These are phyloP conservation scores for Penicillium crystallinum DNA, from an alignment of 495 filamentous ascomycete genomes.

Conservation along the genomic window DNA sequence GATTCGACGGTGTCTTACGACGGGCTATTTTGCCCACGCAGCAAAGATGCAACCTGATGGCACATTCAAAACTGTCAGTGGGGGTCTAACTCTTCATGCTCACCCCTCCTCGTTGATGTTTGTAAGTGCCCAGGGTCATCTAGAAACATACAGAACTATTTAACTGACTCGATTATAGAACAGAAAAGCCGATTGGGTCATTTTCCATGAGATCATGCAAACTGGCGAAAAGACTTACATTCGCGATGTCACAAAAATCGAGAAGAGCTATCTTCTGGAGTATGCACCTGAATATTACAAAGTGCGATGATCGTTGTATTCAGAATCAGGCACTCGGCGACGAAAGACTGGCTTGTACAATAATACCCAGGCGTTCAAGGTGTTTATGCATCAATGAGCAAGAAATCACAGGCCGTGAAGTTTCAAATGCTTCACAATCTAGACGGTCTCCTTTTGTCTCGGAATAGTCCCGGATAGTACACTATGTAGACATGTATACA, in stretches of 20 bases:
- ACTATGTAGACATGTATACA: not conserved
- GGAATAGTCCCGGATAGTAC: not conserved
- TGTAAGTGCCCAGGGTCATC: slow-evolving; percentile 40
- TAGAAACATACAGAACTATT: not conserved
- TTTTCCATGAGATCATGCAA: slow-evolving; percentile 94
- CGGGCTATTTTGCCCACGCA: slow-evolving; percentile 92
- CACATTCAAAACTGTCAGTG: slow-evolving; percentile 76
- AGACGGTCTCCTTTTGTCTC: no score
- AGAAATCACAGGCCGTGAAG: no score
- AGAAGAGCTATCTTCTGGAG: slow-evolving; percentile 85
- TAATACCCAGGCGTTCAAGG: slow-evolving; percentile 12
- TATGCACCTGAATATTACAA: slow-evolving; percentile 84
- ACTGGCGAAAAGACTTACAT: slow-evolving; percentile 87
- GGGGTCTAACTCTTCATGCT: slow-evolving; percentile 68
- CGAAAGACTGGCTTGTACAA: not conserved
- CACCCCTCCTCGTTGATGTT: slow-evolving; percentile 96
- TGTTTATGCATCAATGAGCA: not conserved
- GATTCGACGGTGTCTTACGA: slow-evolving; percentile 81
- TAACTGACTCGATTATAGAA: slow-evolving; percentile 49
- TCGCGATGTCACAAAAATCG: slow-evolving; percentile 84
- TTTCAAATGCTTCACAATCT: no score
- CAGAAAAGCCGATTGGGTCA: slow-evolving; percentile 94
- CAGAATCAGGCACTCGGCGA: not conserved
- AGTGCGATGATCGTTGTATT: slow-evolving; percentile 31
- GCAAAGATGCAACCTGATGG: slow-evolving; percentile 95